phyloP scores from a whole-genome alignment of 2,329 filamentous ascomycete genomes.

The Acephala macrosclerotiorum region DNA sequence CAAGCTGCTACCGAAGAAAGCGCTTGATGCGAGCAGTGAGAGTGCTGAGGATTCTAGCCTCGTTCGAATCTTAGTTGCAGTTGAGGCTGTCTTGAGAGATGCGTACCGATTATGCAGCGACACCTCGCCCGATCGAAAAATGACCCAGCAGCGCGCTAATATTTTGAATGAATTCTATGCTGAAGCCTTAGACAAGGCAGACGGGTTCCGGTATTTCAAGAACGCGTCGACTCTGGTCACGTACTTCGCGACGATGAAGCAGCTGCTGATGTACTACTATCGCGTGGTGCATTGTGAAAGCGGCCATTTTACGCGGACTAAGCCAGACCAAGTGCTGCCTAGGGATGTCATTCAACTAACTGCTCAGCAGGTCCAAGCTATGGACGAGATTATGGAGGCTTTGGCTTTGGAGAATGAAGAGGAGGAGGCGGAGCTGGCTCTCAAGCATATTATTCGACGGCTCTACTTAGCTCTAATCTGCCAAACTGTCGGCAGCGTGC shows the following conservation, averaged over 20 bases:
- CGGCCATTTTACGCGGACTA: conserved; percentile 5
- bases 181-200: too few species aligned
- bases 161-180: too few species aligned
- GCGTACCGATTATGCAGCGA: too few species aligned
- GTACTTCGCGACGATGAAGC: conserved; percentile 28
- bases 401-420: not conserved
- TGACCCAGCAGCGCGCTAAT: too few species aligned
- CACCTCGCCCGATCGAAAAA: too few species aligned
- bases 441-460: conserved; percentile 3
- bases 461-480: too few species aligned
- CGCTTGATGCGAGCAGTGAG: too few species aligned
- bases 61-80: too few species aligned
- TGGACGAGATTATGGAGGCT: not conserved
- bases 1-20: too few species aligned
- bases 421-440: conserved; percentile 1
- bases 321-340: not conserved
- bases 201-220: conserved; percentile 24
- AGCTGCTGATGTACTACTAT: conserved; percentile 1
- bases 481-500: too few species aligned
- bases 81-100: too few species aligned
- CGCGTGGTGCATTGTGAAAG: not conserved
- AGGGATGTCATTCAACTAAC: not conserved
- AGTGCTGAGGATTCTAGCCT: too few species aligned
- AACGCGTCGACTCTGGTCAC: conserved; percentile 21
- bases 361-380: not conserved